Base-by-base conservation (phyloP, 2,329 filamentous ascomycete genomes). In the Emmonsiellopsis sp. region DNA sequence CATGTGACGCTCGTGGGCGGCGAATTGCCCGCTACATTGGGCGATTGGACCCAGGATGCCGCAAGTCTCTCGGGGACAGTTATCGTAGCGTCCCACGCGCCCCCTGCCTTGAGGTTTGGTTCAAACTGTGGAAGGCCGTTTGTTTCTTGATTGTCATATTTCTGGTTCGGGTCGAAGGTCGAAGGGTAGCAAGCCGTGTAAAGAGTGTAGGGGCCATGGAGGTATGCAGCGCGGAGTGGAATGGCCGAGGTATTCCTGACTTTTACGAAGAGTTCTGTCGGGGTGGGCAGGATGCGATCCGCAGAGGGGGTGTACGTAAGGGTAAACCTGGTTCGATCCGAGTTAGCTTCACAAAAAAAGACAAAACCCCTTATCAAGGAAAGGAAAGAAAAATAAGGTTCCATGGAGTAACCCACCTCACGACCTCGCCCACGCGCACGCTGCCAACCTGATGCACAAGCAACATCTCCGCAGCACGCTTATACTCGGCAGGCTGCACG, bases 71-170 rank as follows among this genome's bases (percentile, higher is more conserved):
- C 85, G 0, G 92, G 92, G 0, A 98, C 84, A 5, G 82, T 77
- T 58, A 98, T 79, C 64, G 84, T 82, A 54, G 88, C 87, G 62
- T 84, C 82, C 87, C 91, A 98, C 45, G 80, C 83, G 6, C 89
- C 91, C 33, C 91, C 93, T 7, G 93, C 91, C 75, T 97, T 97
- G 65, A 98, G 80, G 75, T 95, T 92, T 46, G 93, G 92, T 71
- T 98, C 93, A 64, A 93, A 98, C 62, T 95, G 87, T 13, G 93
- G 93, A 1, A 86, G 79, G 46, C 88, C 88, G 72, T 90, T 84
- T 51, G 77, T 77, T 51, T 83, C 80, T 1, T 85, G 79, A 50
- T 85, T 77, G 54, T 84, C 81, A 61, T 87, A 84, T 66, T 88
- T 90, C 59, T 78, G 75, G 70, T 95, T 90, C 2, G 92, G 89